phyloP scores from a whole-genome alignment of 139 green algal genomes.

The Chlorella vulgaris region DNA sequence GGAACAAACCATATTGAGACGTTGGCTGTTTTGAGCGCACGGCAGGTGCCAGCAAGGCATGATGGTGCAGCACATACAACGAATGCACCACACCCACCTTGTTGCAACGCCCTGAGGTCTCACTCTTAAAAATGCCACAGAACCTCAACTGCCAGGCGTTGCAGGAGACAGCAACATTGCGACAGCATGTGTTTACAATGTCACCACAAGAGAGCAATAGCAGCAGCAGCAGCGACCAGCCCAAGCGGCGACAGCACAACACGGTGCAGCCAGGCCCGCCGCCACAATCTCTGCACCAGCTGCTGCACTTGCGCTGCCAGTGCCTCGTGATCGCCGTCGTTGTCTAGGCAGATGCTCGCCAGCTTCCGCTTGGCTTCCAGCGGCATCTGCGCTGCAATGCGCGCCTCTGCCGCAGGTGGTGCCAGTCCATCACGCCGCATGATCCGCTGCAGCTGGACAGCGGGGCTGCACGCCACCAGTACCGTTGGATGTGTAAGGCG shows the following conservation, averaged over 20 bases:
- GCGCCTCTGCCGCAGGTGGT: slow-evolving; percentile 45
- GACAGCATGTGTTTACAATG: no score
- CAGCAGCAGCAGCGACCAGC: slow-evolving; percentile 11
- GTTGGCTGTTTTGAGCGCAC: slow-evolving; percentile 71
- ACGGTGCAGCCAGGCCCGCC: slow-evolving; percentile 23
- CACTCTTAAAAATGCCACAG: no score
- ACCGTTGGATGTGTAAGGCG: slow-evolving; percentile 47
- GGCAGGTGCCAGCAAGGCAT: no score
- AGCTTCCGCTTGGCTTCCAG: slow-evolving; percentile 56
- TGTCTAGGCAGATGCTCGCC: slow-evolving; percentile 67
- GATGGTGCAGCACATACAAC: no score
- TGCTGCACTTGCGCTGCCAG: slow-evolving; percentile 27
- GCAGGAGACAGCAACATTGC: no score
- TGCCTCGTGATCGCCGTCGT: slow-evolving; percentile 51
- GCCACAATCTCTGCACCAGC: not conserved
- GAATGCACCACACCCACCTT: no score
- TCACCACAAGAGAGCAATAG: not conserved
- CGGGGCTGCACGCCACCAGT: slow-evolving; percentile 57
- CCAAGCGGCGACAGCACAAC: slow-evolving; percentile 32
- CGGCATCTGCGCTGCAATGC: slow-evolving; percentile 74
- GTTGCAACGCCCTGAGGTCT: no score
- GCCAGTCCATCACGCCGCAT: slow-evolving; percentile 58
- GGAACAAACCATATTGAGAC: slow-evolving; percentile 73
- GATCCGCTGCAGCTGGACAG: slow-evolving; percentile 63
- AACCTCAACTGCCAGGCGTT: no score